phyloP scores from a whole-genome alignment of 495 filamentous ascomycete species.

The Cenococcum geophilum region DNA sequence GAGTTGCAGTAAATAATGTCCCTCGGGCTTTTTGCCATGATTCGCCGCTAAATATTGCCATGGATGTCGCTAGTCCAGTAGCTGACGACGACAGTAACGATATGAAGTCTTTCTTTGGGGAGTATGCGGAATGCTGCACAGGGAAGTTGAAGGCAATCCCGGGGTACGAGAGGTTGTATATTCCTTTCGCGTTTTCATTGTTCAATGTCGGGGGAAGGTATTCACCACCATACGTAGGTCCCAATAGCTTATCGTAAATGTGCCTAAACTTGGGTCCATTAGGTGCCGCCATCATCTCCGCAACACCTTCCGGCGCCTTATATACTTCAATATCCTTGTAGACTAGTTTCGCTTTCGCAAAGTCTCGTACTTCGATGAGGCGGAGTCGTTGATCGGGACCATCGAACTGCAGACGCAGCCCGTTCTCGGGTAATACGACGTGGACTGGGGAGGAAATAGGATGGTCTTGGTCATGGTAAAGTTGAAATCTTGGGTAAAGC shows the following conservation, averaged over 20 bases:
- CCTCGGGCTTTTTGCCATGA: constrained; percentile 80
- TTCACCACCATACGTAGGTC: constrained; percentile 87
- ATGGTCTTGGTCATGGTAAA: constrained; percentile 63
- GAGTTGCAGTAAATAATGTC: constrained; percentile 65
- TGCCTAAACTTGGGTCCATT: constrained; percentile 78
- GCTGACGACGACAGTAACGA: constrained; percentile 73
- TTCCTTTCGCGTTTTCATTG: constrained; percentile 49
- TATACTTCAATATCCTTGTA: constrained; percentile 83
- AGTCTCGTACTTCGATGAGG: constrained; percentile 84
- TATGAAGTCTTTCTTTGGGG: constrained; percentile 75
- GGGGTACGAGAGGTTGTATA: constrained; percentile 86
- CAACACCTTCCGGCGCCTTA: constrained; percentile 49
- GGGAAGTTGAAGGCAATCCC: constrained; percentile 90
- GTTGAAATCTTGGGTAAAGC: constrained; percentile 72
- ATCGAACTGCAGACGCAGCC: constrained; percentile 85
- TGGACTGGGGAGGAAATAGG: constrained; percentile 69
- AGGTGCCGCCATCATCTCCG: constrained; percentile 33
- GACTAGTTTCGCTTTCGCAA: constrained; percentile 72
- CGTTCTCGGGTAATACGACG: constrained; percentile 72
- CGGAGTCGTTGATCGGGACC: constrained; percentile 87
- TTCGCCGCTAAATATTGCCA: constrained; percentile 81
- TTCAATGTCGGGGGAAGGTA: constrained; percentile 58
- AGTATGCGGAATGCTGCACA: constrained; percentile 68
- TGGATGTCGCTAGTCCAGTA: constrained; percentile 65
- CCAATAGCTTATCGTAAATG: constrained; percentile 85